Percentiles rank a stretch among this genome's conserved stretches.
Evolutionary conservation across 805 yeast species (phyloP).

Genomic region (Saccharomyces cerevisiae): DNA sequence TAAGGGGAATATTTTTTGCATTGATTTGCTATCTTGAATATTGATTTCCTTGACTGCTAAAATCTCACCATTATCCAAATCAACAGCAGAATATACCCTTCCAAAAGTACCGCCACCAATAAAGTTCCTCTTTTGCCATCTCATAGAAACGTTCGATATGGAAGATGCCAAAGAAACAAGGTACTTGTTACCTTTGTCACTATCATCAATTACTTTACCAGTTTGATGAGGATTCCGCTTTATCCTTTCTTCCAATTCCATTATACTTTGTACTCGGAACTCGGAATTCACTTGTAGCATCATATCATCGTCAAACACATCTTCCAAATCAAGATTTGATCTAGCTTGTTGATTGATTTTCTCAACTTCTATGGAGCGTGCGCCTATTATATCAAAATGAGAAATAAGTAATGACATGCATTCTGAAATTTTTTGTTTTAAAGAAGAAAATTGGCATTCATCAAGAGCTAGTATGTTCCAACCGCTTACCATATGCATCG

Average conservation of each 20-base stretch:
- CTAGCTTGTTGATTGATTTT: conserved; percentile 30
- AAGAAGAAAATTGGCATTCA: conserved; percentile 61
- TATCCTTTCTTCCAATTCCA: conserved; percentile 49
- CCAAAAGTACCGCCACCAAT: conserved; percentile 97
- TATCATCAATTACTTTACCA: conserved; percentile 84
- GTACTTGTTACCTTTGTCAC: conserved; percentile 80
- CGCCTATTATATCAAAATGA: conserved; percentile 98
- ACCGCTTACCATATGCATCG: conserved; percentile 89
- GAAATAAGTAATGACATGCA: conserved; percentile 90
- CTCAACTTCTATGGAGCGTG: conserved; percentile 63
- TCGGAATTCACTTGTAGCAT: conserved; percentile 52
- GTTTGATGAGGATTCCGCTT: conserved; percentile 42
- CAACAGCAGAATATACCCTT: conserved; percentile 82
- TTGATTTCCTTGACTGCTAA: conserved; percentile 95
- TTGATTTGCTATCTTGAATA: conserved; percentile 79
- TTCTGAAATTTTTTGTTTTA: conserved; percentile 81
- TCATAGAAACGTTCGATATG: conserved; percentile 78
- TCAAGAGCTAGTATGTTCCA: conserved; percentile 75
- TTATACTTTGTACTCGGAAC: conserved; percentile 59
- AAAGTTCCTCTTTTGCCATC: conserved; percentile 95
- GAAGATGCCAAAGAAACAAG: conserved; percentile 81
- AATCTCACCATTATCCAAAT: conserved; percentile 88
- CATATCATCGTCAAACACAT: conserved; percentile 46
- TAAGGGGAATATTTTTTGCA: conserved; percentile 74
- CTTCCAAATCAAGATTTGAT: conserved; percentile 30